A percentile compares a stretch with the other conserved stretches of the same genome.
phyloP scores from a whole-genome alignment of 768 basidiomycete species.

The Lactarius psammicola region DNA sequence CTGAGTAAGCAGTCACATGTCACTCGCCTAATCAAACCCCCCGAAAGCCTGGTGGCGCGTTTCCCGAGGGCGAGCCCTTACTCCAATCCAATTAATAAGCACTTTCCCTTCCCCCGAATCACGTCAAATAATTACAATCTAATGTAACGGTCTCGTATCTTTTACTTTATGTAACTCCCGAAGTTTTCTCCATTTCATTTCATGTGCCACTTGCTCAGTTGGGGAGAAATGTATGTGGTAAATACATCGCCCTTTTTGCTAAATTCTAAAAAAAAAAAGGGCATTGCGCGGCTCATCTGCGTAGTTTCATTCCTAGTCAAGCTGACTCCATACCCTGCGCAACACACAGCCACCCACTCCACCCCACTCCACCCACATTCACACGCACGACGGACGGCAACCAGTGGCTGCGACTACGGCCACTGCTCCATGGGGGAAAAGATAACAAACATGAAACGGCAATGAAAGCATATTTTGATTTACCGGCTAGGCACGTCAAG shows the following conservation, averaged over 20 bases:
- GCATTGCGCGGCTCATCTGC: neutral
- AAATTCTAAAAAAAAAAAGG: neutral
- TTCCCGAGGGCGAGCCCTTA: too few species aligned
- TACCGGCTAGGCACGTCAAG: neutral
- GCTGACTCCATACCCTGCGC: neutral
- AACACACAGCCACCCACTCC: neutral
- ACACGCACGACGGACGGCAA: neutral
- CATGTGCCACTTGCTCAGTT: neutral
- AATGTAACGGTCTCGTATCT: conserved; percentile 3
- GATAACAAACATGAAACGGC: neutral
- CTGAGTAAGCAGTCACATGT: conserved; percentile 13
- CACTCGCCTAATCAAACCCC: neutral
- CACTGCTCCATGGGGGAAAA: neutral
- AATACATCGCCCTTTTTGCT: neutral
- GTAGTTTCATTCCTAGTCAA: neutral
- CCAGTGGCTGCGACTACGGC: neutral
- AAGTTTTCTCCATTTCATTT: neutral
- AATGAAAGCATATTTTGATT: neutral
- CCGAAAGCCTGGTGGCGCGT: conserved; percentile 26
- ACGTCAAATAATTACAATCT: neutral
- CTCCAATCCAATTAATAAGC: conserved; percentile 2
- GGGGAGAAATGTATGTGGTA: neutral
- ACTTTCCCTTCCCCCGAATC: neutral
- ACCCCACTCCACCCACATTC: neutral
- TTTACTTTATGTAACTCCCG: neutral